Base-by-base conservation (phyloP, 345 rosid species). In the Chamaenerion angustifolium region DNA sequence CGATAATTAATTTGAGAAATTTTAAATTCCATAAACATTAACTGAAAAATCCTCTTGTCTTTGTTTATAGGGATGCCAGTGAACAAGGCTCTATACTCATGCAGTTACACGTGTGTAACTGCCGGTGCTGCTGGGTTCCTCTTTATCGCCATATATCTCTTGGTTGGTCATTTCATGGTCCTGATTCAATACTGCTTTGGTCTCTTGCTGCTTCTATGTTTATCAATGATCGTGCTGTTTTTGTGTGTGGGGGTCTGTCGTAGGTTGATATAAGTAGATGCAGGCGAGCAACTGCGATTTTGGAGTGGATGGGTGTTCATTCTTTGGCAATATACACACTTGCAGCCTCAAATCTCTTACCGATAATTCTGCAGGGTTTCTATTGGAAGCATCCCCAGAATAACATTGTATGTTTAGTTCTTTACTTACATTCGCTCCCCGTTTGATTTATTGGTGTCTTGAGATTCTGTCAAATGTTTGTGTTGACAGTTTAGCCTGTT, bases 231-330 rank as follows among this genome's bases (percentile, higher is more conserved):
- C 27, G 2, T 23, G 27, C 2, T 31, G 7, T 31, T 31, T 31
- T 7, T 23, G 27, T 2, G 27, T 2, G 5, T 5, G 27, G 27
- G 42, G 25, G 17, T 47, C 46, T 48, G 15, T 40, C 2, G 1
- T 46, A 62, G 66, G 66, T 62, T 21, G 97, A 88, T 53, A 74
- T 75, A 43, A 66, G 43, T 48, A 81, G 80, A 64, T 68, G 61
- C 54, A 72, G 79, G 65, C 57, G 75, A 44, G 27, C 50, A 31
- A 67, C 77, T 40, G n/a, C 45, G 13, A 70, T 71, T n/a, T 64
- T 82, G 8, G 86, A 88, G 64, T 88, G 95, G 97, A 80, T 78
- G 73, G 97, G 95, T 55, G 72, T 63, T 72, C 88, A 88, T 43
- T 86, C 97, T 2, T 62, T 85, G 76, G 51, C 64, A 42, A 75